Evolutionary conservation across 2,329 filamentous ascomycete genomes (phyloP).

Genomic region (Colletotrichum sp.): DNA sequence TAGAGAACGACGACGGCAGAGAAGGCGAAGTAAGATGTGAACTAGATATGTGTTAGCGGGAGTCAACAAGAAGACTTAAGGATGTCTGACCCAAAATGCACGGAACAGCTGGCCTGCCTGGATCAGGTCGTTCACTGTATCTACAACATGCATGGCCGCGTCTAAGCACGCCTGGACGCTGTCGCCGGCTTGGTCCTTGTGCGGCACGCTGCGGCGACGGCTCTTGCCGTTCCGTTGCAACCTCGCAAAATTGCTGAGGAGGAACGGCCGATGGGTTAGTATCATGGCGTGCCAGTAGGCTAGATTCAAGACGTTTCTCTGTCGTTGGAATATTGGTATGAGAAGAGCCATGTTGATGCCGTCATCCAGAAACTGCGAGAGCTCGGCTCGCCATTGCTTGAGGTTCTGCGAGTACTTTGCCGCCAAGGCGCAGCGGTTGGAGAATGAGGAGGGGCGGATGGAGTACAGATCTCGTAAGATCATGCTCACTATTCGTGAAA

Average conservation of each 20-base stretch:
- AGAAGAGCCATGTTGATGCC: slow-evolving; percentile 36
- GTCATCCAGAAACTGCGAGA: slow-evolving; percentile 43
- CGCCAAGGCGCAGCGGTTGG: slow-evolving; percentile 28
- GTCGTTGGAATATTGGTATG: slow-evolving; percentile 43
- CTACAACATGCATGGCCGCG: slow-evolving; percentile 42
- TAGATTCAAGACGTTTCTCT: slow-evolving; percentile 45
- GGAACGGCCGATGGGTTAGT: slow-evolving; percentile 41
- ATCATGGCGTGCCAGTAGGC: slow-evolving; percentile 48
- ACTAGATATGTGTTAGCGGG: slow-evolving; percentile 20
- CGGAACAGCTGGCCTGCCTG: slow-evolving; percentile 39
- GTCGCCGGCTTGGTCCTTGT: slow-evolving; percentile 17
- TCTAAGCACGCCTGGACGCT: slow-evolving; percentile 35
- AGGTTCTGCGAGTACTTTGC: slow-evolving; percentile 34
- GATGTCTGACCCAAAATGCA: slow-evolving; percentile 42
- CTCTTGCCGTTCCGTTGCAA: slow-evolving; percentile 22
- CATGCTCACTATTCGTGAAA: slow-evolving; percentile 37
- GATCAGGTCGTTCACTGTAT: slow-evolving; percentile 42
- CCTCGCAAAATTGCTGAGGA: slow-evolving; percentile 38
- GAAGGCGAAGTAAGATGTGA: slow-evolving; percentile 48
- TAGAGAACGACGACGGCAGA: slow-evolving; percentile 49
- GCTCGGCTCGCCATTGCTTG: slow-evolving; percentile 36
- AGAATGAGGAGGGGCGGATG: slow-evolving; percentile 35
- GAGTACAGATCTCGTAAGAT: slow-evolving; percentile 40
- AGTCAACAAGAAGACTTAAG: rapidly evolving
- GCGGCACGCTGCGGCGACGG: background rate